phyloP scores from a whole-genome alignment of 352 stramenopile species.

The Phytophthora capsici region DNA sequence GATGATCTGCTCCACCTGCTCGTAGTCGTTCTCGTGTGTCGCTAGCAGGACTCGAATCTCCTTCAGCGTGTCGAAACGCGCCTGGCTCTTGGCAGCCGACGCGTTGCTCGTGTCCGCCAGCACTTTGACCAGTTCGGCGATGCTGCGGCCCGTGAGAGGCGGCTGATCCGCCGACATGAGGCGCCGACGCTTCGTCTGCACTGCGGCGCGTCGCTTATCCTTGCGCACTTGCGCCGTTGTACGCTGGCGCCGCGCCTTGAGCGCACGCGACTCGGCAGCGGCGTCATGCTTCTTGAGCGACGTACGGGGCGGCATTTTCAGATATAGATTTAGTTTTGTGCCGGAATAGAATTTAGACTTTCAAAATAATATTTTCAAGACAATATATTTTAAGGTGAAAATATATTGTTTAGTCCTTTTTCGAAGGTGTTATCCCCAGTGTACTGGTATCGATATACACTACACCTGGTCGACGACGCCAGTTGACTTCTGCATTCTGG shows the following conservation, averaged over 20 bases:
- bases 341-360: no score
- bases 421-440: neutral
- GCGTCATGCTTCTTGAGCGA: slow-evolving; percentile 86
- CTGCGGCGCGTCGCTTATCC: slow-evolving; percentile 66
- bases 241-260: slow-evolving; percentile 69
- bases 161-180: slow-evolving; percentile 59
- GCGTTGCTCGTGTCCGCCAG: slow-evolving; percentile 48
- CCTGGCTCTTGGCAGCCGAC: slow-evolving; percentile 52
- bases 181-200: slow-evolving; percentile 78
- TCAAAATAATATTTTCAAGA: no score
- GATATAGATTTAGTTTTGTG: no score
- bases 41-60: slow-evolving; percentile 72
- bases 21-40: slow-evolving; percentile 71
- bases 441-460: slow-evolving; percentile 6
- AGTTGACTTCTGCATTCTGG: slow-evolving; percentile 61
- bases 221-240: slow-evolving; percentile 76
- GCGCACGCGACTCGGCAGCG: slow-evolving; percentile 58
- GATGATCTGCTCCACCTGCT: slow-evolving; percentile 75
- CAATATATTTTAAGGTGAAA: no score
- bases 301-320: slow-evolving; percentile 39
- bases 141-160: slow-evolving; percentile 56
- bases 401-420: neutral
- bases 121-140: slow-evolving; percentile 58
- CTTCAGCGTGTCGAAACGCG: slow-evolving; percentile 72
- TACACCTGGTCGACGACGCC: slow-evolving; percentile 30